phyloP scores from a whole-genome alignment of 257 asterid species.

The Petunia secreta region DNA sequence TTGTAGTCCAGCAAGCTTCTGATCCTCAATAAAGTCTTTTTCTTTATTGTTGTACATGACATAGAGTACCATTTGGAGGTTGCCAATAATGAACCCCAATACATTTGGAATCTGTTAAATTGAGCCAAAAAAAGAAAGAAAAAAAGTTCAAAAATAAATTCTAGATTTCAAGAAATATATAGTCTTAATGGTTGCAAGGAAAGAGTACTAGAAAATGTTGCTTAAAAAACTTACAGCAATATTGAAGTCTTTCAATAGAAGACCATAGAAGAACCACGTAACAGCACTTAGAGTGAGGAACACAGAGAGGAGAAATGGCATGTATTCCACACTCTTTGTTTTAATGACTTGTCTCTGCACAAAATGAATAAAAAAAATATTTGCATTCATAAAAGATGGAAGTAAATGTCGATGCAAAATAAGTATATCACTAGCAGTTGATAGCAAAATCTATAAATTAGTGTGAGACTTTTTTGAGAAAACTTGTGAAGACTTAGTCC shows the following conservation, averaged over 20 bases:
- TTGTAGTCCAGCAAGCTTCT: constrained; percentile 35
- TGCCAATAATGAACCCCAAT: constrained; percentile 60
- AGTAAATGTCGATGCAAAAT: too few species aligned
- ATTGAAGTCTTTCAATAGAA: constrained; percentile 53
- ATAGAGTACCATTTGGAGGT: constrained; percentile 52
- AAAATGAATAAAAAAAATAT: not conserved
- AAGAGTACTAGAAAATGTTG: not conserved
- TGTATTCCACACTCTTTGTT: constrained; percentile 61
- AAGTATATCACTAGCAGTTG: too few species aligned
- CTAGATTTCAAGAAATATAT: not conserved
- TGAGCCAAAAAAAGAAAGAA: not conserved
- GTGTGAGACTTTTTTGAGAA: too few species aligned
- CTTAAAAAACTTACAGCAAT: constrained; percentile 44
- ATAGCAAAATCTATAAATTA: too few species aligned
- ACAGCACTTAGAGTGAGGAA: constrained; percentile 51
- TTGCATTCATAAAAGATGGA: not conserved
- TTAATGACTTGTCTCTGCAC: constrained; percentile 54
- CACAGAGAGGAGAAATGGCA: constrained; percentile 56
- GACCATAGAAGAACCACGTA: constrained; percentile 67
- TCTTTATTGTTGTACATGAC: constrained; percentile 42
- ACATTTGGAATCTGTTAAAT: constrained; percentile 47
- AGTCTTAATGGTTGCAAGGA: not conserved
- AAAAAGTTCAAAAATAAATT: not conserved
- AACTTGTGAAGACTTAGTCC: too few species aligned
- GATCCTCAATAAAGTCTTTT: constrained; percentile 16